Conservation (phyloP, 1,139 yeast species). For the Pichia sp. region DNA sequence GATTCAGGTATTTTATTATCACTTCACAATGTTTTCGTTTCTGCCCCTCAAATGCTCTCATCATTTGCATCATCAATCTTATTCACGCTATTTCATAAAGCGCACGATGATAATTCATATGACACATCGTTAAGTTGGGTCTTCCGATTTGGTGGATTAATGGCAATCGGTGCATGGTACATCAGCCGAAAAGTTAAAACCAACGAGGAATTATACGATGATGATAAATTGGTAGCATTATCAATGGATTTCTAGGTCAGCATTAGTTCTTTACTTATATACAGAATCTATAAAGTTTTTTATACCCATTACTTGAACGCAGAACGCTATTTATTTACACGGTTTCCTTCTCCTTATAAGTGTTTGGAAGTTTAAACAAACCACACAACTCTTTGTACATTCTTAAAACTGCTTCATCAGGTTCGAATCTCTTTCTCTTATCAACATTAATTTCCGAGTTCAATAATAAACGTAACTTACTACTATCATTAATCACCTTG, state of each 20-base stretch:
- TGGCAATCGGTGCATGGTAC: slow-evolving; percentile 40
- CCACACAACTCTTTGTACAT: slow-evolving; percentile 23
- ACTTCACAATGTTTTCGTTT: slow-evolving; percentile 48
- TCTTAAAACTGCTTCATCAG: slow-evolving; percentile 22
- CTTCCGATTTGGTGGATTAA: slow-evolving; percentile 45
- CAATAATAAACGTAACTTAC: slow-evolving; percentile 5
- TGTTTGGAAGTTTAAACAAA: slow-evolving; percentile 19
- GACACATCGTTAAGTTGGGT: slow-evolving; percentile 47
- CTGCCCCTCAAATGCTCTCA: slow-evolving; percentile 48
- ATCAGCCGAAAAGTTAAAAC: slow-evolving; percentile 37
- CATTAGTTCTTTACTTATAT: background rate
- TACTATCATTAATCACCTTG: background rate
- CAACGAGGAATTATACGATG: slow-evolving; percentile 33
- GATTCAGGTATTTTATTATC: slow-evolving; percentile 49
- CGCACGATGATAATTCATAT: slow-evolving; percentile 22
- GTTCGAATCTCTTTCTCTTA: slow-evolving; percentile 24
- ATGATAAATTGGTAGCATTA: slow-evolving; percentile 32
- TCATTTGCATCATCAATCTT: slow-evolving; percentile 41
- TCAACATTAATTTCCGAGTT: slow-evolving; percentile 22
- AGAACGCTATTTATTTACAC: background rate
- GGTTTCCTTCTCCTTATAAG: slow-evolving; percentile 2
- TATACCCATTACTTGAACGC: background rate
- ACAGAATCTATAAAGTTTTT: background rate
- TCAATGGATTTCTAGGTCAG: slow-evolving; percentile 44
- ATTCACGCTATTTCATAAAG: slow-evolving; percentile 33